phyloP scores from a whole-genome alignment of 495 filamentous ascomycete species.

The Trichocladium uniseriatum region DNA sequence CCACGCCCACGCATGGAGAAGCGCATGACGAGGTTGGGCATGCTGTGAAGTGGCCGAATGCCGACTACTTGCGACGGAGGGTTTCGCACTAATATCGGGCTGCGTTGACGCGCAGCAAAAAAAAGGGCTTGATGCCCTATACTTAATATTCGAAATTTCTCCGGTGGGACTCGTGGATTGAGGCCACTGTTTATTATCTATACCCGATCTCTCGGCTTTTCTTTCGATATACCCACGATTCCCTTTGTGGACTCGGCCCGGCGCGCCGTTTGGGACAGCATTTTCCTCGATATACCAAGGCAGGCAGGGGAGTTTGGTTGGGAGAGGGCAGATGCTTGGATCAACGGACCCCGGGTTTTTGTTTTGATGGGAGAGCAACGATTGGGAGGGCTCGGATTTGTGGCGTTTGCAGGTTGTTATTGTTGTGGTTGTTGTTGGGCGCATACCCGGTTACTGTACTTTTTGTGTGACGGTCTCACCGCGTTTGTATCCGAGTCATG shows the following conservation, averaged over 20 bases:
- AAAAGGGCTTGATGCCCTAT: constrained; percentile 6
- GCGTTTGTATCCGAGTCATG: no score
- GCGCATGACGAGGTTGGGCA: constrained; percentile 76
- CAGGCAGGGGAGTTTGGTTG: neutral
- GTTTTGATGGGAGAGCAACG: no score
- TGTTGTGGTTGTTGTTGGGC: no score
- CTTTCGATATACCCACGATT: constrained; percentile 3
- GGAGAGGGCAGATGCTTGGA: neutral
- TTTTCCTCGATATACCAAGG: neutral
- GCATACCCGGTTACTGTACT: no score
- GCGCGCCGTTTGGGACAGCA: neutral
- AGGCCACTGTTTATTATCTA: neutral
- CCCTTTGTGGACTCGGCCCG: neutral
- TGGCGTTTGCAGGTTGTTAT: no score
- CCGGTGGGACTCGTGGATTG: constrained; percentile 6
- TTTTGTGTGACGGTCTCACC: no score
- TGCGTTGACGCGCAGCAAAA: constrained; percentile 1
- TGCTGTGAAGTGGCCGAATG: constrained; percentile 62
- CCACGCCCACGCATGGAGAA: constrained; percentile 51
- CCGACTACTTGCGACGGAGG: no score
- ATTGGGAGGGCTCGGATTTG: no score
- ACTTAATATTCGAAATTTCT: neutral
- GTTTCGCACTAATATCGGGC: neutral
- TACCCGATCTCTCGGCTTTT: neutral
- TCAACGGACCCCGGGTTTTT: no score